Conservation (phyloP, 2,329 filamentous ascomycete species). For the Dendrostoma leiphaemia region DNA sequence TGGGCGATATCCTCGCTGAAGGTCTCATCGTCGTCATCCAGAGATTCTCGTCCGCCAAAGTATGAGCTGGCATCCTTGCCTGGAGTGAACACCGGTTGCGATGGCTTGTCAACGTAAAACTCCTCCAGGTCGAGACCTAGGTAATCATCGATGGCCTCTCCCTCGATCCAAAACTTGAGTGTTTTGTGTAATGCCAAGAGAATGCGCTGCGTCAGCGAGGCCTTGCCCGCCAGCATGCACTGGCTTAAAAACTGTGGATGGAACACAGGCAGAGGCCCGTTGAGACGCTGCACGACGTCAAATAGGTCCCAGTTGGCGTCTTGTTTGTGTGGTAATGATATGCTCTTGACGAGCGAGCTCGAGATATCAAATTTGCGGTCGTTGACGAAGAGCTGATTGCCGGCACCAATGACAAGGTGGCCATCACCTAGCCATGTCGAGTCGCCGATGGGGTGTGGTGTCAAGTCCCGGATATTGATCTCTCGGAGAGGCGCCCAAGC, state of each 20-base stretch:
- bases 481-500: constrained; percentile 85
- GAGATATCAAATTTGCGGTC: constrained; percentile 70
- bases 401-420: constrained; percentile 81
- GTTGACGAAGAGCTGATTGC: constrained; percentile 87
- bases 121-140: constrained; percentile 63
- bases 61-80: constrained; percentile 35
- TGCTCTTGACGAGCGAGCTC: constrained; percentile 54
- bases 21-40: constrained; percentile 55
- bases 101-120: constrained; percentile 45
- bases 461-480: constrained; percentile 76
- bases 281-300: constrained; percentile 77
- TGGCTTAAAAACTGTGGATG: constrained; percentile 90
- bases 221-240: constrained; percentile 80
- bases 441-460: constrained; percentile 87
- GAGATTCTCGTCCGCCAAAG: constrained; percentile 34
- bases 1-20: constrained; percentile 71
- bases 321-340: constrained; percentile 47
- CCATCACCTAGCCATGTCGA: constrained; percentile 88
- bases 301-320: constrained; percentile 68
- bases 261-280: constrained; percentile 84
- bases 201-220: constrained; percentile 66
- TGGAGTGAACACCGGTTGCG: constrained; percentile 8
- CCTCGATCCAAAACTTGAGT: constrained; percentile 79
- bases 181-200: constrained; percentile 70
- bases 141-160: constrained; percentile 77